Conservation (phyloP, 441 rosid genomes). For the Populus hybrid region DNA sequence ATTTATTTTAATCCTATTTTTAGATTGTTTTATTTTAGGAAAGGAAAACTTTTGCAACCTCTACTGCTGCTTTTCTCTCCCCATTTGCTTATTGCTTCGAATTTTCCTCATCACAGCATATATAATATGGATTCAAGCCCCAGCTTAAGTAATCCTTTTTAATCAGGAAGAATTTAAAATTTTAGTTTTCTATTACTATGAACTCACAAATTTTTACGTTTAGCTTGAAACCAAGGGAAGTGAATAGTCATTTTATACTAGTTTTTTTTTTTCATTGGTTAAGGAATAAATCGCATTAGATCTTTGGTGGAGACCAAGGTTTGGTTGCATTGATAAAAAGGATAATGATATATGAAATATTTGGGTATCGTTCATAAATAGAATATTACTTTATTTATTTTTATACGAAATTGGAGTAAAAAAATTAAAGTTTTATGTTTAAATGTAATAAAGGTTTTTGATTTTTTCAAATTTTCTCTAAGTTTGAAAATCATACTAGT, state of each 20-base stretch:
- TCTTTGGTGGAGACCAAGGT: too few relatives aligned
- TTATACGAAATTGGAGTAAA: neutral
- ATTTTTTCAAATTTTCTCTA: too few relatives aligned
- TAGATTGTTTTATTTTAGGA: neutral
- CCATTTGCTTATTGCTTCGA: neutral
- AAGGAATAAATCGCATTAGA: neutral
- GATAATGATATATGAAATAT: too few relatives aligned
- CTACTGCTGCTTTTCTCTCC: neutral
- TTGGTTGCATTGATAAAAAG: too few relatives aligned
- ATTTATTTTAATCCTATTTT: neutral
- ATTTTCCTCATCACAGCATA: neutral
- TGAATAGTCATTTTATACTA: neutral
- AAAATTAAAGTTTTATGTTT: too few relatives aligned
- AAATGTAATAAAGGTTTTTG: too few relatives aligned
- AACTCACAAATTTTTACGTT: neutral
- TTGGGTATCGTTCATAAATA: neutral
- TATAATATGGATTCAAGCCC: neutral
- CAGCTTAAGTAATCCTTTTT: neutral
- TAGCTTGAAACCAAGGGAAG: neutral
- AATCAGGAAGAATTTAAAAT: neutral
- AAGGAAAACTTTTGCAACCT: neutral
- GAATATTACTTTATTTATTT: too few relatives aligned
- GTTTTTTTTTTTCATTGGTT: too few relatives aligned
- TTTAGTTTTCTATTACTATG: neutral
- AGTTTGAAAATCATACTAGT: too few relatives aligned